A percentile compares a stretch with the other conserved stretches of the same genome.
These are phyloP conservation scores for Zopfia rhizophila DNA, from an alignment of 2,329 filamentous ascomycete species.

Conservation along the genomic window DNA sequence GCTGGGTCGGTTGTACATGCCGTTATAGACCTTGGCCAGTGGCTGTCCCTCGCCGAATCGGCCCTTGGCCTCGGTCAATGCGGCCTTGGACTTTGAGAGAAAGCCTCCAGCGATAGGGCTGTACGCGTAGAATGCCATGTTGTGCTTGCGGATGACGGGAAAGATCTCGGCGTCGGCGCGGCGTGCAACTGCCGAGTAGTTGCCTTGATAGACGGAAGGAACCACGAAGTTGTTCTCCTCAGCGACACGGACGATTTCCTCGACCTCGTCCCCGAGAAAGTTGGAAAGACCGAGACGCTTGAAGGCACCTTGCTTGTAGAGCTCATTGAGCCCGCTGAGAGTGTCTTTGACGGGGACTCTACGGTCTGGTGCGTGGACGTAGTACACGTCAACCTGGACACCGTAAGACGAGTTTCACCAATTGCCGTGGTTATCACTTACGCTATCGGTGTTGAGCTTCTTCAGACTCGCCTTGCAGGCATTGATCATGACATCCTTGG, in stretches of 20 bases:
- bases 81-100: conserved; percentile 33
- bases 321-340: conserved; percentile 12
- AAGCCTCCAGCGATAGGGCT: conserved; percentile 29
- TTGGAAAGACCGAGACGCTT: conserved; percentile 22
- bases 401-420: background rate
- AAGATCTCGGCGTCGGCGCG: conserved; percentile 49
- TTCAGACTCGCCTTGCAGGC: conserved; percentile 1
- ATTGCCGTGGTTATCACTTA: background rate
- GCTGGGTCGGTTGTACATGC: conserved; percentile 42
- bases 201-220: conserved; percentile 56
- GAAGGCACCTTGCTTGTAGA: conserved; percentile 18
- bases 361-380: conserved; percentile 16
- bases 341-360: conserved; percentile 11
- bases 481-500: conserved; percentile 6
- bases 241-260: conserved; percentile 5
- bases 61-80: conserved; percentile 32
- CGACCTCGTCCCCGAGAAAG: conserved; percentile 9
- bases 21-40: conserved; percentile 35
- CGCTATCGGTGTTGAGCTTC: conserved; percentile 8
- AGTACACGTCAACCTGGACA: conserved; percentile 17
- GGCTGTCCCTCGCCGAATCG: conserved; percentile 15
- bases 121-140: conserved; percentile 53
- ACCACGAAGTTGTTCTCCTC: conserved; percentile 13
- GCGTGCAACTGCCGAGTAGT: conserved; percentile 48
- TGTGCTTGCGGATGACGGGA: conserved; percentile 51